A percentile compares a stretch with the other conserved stretches of the same genome.
These are phyloP conservation scores for Candida cerambycidarum DNA, from an alignment of 805 yeast species.

Conservation along the genomic window DNA sequence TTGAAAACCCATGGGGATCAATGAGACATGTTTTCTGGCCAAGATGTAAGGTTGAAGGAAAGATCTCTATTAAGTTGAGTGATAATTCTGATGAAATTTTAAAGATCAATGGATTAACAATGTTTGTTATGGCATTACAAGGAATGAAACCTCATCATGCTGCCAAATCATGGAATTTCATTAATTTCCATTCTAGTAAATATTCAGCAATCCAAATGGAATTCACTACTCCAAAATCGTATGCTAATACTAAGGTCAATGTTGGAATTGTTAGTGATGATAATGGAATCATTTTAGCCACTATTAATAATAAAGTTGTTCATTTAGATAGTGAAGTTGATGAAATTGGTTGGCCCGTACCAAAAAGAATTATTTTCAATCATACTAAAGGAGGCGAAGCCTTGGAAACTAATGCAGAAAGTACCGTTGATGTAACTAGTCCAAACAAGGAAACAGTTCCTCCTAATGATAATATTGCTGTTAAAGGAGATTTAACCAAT, in stretches of 20 bases:
- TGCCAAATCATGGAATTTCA: conserved; percentile 94
- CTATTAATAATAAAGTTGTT: conserved; percentile 62
- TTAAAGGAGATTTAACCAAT: conserved; percentile 58
- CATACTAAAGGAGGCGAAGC: conserved; percentile 43
- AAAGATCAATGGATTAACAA: conserved; percentile 50
- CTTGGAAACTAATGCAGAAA: conserved; percentile 43
- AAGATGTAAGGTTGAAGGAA: conserved; percentile 70
- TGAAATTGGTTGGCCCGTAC: conserved; percentile 91
- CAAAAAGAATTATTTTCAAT: conserved; percentile 62
- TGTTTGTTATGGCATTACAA: conserved; percentile 96
- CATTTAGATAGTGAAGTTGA: conserved; percentile 59
- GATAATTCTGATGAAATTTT: conserved; percentile 20
- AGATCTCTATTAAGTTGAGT: conserved; percentile 39
- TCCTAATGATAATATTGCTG: conserved; percentile 15
- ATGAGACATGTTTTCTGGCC: conserved; percentile 99
- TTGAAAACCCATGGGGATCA: conserved; percentile 89
- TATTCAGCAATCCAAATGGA: conserved; percentile 87
- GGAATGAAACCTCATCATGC: conserved; percentile 99
- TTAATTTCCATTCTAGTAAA: conserved; percentile 78
- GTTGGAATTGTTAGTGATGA: conserved; percentile 72
- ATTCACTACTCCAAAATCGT: conserved; percentile 89
- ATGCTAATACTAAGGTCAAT: conserved; percentile 77
- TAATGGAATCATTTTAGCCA: conserved; percentile 59
- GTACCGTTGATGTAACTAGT: conserved; percentile 4
- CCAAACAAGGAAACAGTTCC: background rate